These are phyloP conservation scores for Nicotiana obtusifolia DNA, from an alignment of 257 asterid species.

Conservation along the genomic window DNA sequence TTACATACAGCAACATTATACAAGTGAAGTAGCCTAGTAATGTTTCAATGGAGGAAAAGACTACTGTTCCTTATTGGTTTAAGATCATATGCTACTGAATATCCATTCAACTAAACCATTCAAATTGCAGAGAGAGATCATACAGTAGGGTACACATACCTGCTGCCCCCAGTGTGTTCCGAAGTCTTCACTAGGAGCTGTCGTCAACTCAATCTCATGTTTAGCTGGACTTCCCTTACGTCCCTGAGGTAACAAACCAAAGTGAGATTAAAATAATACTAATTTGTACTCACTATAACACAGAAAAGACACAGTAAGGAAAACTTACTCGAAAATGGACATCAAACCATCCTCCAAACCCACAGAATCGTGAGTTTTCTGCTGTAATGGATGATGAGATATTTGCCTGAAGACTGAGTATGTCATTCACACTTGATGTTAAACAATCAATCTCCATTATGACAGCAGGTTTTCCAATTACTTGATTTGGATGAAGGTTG, in stretches of 20 bases:
- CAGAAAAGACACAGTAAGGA: background rate
- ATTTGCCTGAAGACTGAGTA: conserved; percentile 46
- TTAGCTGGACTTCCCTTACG: conserved; percentile 59
- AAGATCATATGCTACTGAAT: background rate
- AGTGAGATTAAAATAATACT: background rate
- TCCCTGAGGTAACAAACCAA: conserved; percentile 37
- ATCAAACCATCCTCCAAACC: conserved; percentile 98
- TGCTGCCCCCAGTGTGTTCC: conserved; percentile 99
- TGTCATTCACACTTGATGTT: conserved; percentile 54
- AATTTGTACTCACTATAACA: background rate
- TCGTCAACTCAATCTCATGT: conserved; percentile 66
- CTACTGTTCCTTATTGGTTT: background rate
- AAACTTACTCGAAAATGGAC: conserved; percentile 90
- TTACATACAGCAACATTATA: background rate
- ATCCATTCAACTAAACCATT: background rate
- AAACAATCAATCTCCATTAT: conserved; percentile 83
- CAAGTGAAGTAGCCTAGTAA: background rate
- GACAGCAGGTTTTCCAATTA: conserved; percentile 66
- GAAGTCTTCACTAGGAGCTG: conserved; percentile 66
- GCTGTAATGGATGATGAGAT: conserved; percentile 61
- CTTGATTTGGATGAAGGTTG: conserved; percentile 82
- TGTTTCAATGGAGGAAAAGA: background rate
- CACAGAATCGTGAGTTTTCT: conserved; percentile 60
- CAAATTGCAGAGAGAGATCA: background rate
- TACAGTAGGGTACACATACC: conserved; percentile 34